Percentiles rank a stretch among this genome's conserved stretches.
Conservation (phyloP, 441 rosid genomes). For the Arabidopsis lyrata region DNA sequence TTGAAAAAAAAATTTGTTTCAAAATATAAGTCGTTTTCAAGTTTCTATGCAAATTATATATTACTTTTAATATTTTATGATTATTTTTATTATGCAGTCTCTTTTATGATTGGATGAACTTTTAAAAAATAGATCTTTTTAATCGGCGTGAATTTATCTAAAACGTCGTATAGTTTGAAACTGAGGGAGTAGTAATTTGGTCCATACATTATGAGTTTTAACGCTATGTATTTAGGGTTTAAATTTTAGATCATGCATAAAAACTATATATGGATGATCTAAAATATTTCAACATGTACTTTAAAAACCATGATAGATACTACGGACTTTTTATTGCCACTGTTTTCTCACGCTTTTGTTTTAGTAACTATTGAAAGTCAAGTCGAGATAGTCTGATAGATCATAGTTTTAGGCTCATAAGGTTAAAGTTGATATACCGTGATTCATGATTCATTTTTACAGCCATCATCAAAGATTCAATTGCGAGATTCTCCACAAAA, state of each 20-base stretch:
- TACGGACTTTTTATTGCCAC: not conserved
- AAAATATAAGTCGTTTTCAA: no score
- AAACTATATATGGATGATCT: not conserved
- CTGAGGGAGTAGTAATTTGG: not conserved
- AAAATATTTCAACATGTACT: not conserved
- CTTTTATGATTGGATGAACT: no score
- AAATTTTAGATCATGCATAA: not conserved
- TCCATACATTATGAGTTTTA: not conserved
- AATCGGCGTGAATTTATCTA: no score
- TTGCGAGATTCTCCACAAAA: no score
- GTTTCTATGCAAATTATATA: no score
- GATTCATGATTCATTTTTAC: not conserved
- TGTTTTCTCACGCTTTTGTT: not conserved
- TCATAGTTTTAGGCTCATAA: not conserved
- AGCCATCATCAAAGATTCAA: not conserved
- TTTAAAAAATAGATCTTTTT: no score
- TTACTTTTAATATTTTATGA: no score
- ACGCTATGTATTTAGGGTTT: not conserved
- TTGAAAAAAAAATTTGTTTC: no score
- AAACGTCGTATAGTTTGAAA: no score
- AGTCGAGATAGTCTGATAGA: not conserved
- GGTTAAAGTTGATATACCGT: not conserved
- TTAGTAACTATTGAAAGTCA: not conserved
- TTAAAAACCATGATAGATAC: slow-evolving; percentile 10
- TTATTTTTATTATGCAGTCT: no score